Conservation (phyloP, 192 early-diverging fungal genomes). For the Spizellomyces sp. region DNA sequence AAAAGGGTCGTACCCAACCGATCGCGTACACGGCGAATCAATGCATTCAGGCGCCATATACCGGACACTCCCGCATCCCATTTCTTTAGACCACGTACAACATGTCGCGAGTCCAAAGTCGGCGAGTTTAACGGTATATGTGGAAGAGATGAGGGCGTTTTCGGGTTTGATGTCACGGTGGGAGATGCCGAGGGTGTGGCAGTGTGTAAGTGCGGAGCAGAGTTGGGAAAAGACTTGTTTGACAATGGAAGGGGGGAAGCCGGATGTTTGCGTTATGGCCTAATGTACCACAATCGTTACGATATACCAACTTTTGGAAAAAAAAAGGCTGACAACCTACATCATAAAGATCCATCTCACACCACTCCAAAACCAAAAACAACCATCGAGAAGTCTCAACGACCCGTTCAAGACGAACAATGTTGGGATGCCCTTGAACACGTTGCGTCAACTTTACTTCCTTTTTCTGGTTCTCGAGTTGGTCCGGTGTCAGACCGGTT, state of each 20-base stretch:
- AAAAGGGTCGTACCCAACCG: conserved; percentile 61
- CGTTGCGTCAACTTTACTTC: conserved; percentile 36
- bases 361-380: conserved; percentile 38
- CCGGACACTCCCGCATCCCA: conserved; percentile 84
- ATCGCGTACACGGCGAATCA: conserved; percentile 20
- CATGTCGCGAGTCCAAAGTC: conserved; percentile 93
- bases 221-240: conserved; percentile 73
- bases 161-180: conserved; percentile 97
- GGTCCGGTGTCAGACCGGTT: conserved; percentile 33
- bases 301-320: too few species aligned
- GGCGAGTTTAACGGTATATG: conserved; percentile 74
- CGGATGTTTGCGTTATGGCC: conserved; percentile 19
- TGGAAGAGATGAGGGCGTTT: conserved; percentile 67
- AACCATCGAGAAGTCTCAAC: conserved; percentile 30
- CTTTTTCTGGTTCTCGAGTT: conserved; percentile 30
- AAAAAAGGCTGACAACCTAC: conserved; percentile 18
- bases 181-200: conserved; percentile 78
- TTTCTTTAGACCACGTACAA: conserved; percentile 71
- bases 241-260: conserved; percentile 27
- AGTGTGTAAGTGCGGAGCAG: conserved; percentile 73
- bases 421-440: conserved; percentile 13
- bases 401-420: conserved; percentile 25
- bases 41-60: conserved; percentile 85
- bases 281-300: too few species aligned
- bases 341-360: conserved; percentile 41